Percentiles rank a stretch among this genome's conserved stretches.
Evolutionary conservation across 352 stramenopile species (phyloP).

Genomic region (Pythium grandisporangium): DNA sequence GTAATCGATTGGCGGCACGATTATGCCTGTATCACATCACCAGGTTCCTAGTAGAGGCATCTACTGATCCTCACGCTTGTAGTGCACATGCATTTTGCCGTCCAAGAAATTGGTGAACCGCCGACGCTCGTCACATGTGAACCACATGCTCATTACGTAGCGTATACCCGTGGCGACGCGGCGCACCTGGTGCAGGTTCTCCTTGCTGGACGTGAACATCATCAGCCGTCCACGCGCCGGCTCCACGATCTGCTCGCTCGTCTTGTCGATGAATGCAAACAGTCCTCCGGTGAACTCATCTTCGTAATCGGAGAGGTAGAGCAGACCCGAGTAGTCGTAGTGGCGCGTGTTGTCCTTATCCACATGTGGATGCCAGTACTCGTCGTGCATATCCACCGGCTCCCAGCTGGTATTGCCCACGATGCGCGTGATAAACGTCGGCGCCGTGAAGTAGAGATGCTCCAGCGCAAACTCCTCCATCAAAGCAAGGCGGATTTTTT

Average conservation of each 20-base stretch:
- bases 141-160: constrained; percentile 91
- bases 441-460: constrained; percentile 87
- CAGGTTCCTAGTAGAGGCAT: too few relatives aligned
- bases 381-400: constrained; percentile 79
- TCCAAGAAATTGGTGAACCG: constrained; percentile 89
- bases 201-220: constrained; percentile 86
- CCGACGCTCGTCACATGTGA: constrained; percentile 83
- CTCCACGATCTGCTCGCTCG: constrained; percentile 58
- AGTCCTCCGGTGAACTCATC: constrained; percentile 85
- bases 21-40: neutral
- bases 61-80: constrained; percentile 34
- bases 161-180: constrained; percentile 64
- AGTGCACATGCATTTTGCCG: constrained; percentile 71
- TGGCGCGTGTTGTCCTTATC: constrained; percentile 92
- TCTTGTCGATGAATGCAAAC: constrained; percentile 86
- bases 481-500: constrained; percentile 66
- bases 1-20: too few relatives aligned
- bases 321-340: constrained; percentile 89
- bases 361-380: constrained; percentile 90
- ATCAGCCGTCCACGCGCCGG: constrained; percentile 70
- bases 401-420: constrained; percentile 79
- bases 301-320: constrained; percentile 80
- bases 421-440: constrained; percentile 89
- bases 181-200: constrained; percentile 85
- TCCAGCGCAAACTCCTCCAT: constrained; percentile 76